phyloP scores from a whole-genome alignment of 345 rosid species.

The Salix purpurea region DNA sequence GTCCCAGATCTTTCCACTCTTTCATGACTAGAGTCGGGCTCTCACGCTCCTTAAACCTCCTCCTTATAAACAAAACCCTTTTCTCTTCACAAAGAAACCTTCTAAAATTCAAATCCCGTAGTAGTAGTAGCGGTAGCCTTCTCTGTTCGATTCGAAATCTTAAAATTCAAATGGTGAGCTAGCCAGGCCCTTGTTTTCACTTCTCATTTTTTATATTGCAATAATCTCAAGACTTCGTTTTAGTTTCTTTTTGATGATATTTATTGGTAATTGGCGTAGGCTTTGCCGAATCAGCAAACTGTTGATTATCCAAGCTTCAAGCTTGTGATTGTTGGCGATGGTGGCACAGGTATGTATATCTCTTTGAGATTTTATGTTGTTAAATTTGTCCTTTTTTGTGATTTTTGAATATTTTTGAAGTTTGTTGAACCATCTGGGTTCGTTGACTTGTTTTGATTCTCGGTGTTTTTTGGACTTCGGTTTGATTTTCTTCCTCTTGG shows the following conservation, averaged over 20 bases:
- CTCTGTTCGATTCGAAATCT: too few species aligned
- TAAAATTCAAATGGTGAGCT: too few species aligned
- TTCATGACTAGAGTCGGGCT: too few species aligned
- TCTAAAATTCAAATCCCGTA: too few species aligned
- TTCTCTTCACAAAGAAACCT: too few species aligned
- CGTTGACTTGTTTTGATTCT: neutral
- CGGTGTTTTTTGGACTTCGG: neutral
- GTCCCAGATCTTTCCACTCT: too few species aligned
- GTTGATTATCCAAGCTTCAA: constrained; percentile 54
- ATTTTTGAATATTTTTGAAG: neutral
- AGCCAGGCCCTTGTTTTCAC: too few species aligned
- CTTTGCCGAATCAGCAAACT: constrained; percentile 64
- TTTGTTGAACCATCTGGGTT: neutral
- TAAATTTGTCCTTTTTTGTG: neutral
- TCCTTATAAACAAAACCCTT: too few species aligned
- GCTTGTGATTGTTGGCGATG: constrained; percentile 46
- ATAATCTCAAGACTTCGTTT: neutral
- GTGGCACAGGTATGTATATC: constrained; percentile 34
- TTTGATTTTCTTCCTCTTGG: too few species aligned
- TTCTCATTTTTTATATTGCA: too few species aligned
- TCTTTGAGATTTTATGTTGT: neutral
- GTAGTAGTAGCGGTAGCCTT: too few species aligned
- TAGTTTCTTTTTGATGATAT: neutral
- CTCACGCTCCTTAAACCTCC: too few species aligned
- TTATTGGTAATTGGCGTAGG: constrained; percentile 30